These are phyloP conservation scores for Flammula alnicola DNA, from an alignment of 1,284 basidiomycete genomes.

Conservation along the genomic window DNA sequence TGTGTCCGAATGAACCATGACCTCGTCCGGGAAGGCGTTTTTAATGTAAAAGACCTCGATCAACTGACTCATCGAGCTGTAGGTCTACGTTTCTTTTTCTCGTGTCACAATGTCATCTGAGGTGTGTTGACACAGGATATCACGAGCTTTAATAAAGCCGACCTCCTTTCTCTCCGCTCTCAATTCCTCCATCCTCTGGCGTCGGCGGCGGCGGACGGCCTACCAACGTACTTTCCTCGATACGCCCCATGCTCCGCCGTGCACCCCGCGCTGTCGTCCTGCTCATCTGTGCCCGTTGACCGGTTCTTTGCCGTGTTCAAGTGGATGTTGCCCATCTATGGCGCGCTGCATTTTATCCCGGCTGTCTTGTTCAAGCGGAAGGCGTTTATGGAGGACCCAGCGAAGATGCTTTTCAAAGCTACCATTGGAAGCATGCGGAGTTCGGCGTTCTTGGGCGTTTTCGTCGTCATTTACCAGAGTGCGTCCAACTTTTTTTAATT, in stretches of 20 bases:
- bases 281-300: constrained; percentile 67
- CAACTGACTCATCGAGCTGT: constrained; percentile 55
- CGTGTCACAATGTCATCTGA: not conserved
- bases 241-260: constrained; percentile 69
- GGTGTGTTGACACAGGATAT: constrained; percentile 31
- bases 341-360: constrained; percentile 91
- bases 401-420: constrained; percentile 66
- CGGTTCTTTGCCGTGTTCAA: constrained; percentile 84
- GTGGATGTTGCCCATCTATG: constrained; percentile 88
- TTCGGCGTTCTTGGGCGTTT: constrained; percentile 87
- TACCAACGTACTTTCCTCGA: constrained; percentile 51
- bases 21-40: constrained; percentile 60
- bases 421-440: constrained; percentile 81
- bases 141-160: constrained; percentile 34
- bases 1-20: constrained; percentile 67
- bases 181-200: constrained; percentile 29
- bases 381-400: constrained; percentile 64
- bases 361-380: constrained; percentile 76
- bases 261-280: constrained; percentile 82
- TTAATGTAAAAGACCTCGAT: constrained; percentile 63
- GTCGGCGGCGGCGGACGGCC: constrained; percentile 24
- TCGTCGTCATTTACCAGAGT: constrained; percentile 89
- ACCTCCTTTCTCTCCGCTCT: constrained; percentile 31
- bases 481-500: constrained; percentile 30
- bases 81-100: constrained; percentile 22